These are phyloP conservation scores for Lasiosphaeriaceae sp. DNA, from an alignment of 495 filamentous ascomycete species.

Conservation along the genomic window DNA sequence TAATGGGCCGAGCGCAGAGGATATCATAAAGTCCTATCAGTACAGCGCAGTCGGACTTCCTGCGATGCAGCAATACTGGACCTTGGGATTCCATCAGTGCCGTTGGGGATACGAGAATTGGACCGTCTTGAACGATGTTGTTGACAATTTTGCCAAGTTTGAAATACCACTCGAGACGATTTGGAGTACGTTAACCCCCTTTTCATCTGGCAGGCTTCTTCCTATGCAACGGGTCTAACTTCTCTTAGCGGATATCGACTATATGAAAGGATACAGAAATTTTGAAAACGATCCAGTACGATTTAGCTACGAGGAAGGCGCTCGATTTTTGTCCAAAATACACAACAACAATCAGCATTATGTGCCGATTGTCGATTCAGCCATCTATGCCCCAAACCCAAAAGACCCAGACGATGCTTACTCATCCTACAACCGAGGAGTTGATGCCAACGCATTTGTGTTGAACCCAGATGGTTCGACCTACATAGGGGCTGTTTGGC, in stretches of 20 bases:
- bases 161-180: conserved; percentile 79
- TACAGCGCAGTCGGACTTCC: conserved; percentile 64
- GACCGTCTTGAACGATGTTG: conserved; percentile 68
- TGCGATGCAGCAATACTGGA: conserved; percentile 86
- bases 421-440: conserved; percentile 62
- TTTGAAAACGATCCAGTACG: conserved; percentile 71
- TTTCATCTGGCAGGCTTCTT: conserved; percentile 21
- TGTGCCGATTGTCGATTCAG: conserved; percentile 81
- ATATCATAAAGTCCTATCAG: conserved; percentile 69
- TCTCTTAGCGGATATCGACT: conserved; percentile 75
- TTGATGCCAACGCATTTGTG: conserved; percentile 64
- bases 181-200: conserved; percentile 46
- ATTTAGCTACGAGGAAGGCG: conserved; percentile 62
- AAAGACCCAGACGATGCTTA: conserved; percentile 68
- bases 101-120: conserved; percentile 78
- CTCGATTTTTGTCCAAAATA: conserved; percentile 60
- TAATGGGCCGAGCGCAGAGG: conserved; percentile 64
- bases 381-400: conserved; percentile 74
- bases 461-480: conserved; percentile 63
- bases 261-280: conserved; percentile 65
- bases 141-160: conserved; percentile 67
- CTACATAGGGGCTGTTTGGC: conserved; percentile 82
- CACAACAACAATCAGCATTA: conserved; percentile 69
- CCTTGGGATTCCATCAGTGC: conserved; percentile 82
- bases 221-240: conserved; percentile 24